Base-by-base conservation (phyloP, 164 flowering plant genomes). In the Annona cherimola region DNA sequence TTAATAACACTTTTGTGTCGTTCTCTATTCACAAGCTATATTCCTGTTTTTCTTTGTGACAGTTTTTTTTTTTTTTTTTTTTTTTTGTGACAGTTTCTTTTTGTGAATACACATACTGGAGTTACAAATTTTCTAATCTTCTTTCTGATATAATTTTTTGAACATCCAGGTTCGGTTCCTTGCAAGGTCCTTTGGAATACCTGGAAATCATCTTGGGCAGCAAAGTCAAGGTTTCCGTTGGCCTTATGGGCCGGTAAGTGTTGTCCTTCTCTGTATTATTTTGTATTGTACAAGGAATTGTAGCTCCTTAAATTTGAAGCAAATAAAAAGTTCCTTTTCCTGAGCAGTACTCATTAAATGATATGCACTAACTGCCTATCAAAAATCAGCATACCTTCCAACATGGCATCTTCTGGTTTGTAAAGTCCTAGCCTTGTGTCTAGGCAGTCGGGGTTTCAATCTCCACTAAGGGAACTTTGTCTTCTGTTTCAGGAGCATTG, bases 211-310 rank as follows among this genome's bases (percentile, higher is more conserved):
- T 85, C 89, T 93, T 60, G 99, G 99, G 75, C 99, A 96, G 78
- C 98, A 93, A 73, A 96, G 97, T 81, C 89, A 96, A 80, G 99
- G 97, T 69, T 93, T 83, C 63, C 92, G 99, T 46, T 96, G 99
- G 99, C 99, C 99, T 42, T 96, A 90, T 90, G 99, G 99, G 75
- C 97, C 99, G 55, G 99, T 96, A 89, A 89, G 90, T 20, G 76
- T 35, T 14, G 63, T 20, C 63, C 62, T 20, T 65, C 2, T 18
- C 4, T 44, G 42, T 42, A n/a, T 45, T 66, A 50, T 18, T 20
- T 14, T 19, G 5, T 43, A 19, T 19, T 54, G 18, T 12, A 64
- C 16, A 64, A 14, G 40, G 16, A 41, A 9, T 18, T 14, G 41
- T 18, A 64, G 4, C 42, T 35, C 67, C 45, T 40, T 26, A 26